Conservation (phyloP, 768 basidiomycete species). For the Hygrocybe punicea region DNA sequence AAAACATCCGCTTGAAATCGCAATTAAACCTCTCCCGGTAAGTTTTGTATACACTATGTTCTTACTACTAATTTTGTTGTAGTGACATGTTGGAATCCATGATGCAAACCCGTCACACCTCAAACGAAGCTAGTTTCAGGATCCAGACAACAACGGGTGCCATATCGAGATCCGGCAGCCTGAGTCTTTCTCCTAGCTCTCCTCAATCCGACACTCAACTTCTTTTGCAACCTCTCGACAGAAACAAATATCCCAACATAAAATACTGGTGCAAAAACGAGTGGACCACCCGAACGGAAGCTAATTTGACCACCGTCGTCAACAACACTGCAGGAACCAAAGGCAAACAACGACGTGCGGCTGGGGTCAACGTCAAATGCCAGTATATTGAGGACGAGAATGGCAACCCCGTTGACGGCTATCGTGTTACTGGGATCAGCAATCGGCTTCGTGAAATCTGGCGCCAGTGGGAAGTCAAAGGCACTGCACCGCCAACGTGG, state of each 20-base stretch:
- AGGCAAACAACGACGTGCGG: neutral
- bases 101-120: too few species aligned
- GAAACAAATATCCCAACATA: neutral
- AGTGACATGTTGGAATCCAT: too few species aligned
- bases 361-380: neutral
- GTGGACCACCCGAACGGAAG: neutral
- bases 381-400: neutral
- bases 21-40: too few species aligned
- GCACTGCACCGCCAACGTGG: neutral
- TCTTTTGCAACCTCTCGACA: neutral
- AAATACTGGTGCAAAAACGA: neutral
- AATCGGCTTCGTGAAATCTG: neutral
- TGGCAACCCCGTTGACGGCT: neutral
- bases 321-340: neutral
- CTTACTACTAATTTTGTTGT: too few species aligned
- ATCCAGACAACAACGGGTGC: too few species aligned
- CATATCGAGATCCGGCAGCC: too few species aligned
- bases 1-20: too few species aligned
- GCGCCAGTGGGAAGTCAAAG: neutral
- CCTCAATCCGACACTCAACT: too few species aligned
- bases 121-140: too few species aligned
- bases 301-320: neutral
- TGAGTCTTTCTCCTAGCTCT: too few species aligned
- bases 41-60: too few species aligned
- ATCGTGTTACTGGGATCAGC: neutral